Percentiles rank a stretch among this genome's conserved stretches.
These are phyloP conservation scores for Amanita thiersii DNA, from an alignment of 768 basidiomycete species.

Conservation along the genomic window DNA sequence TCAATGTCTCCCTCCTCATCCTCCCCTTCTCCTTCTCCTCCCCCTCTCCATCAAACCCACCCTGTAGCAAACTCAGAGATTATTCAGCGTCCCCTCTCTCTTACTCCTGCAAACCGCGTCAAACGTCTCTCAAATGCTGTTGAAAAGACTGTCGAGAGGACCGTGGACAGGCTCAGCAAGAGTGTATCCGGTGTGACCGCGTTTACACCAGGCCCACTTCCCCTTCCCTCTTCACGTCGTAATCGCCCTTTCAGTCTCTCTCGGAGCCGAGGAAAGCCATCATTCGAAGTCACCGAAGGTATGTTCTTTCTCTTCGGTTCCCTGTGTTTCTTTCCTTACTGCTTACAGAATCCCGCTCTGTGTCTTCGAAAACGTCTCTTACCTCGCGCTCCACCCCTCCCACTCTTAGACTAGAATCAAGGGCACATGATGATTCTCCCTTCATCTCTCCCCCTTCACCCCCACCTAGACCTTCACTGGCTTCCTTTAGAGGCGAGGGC, in stretches of 20 bases:
- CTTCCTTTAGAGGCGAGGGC: conserved; percentile 56
- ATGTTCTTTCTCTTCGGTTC: conserved; percentile 7
- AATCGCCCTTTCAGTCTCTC: conserved; percentile 50
- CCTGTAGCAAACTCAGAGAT: not conserved
- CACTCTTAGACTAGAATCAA: conserved; percentile 9
- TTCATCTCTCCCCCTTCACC: conserved; percentile 76
- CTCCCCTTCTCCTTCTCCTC: not conserved
- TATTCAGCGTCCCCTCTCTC: conserved; percentile 10
- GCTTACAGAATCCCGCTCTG: too few relatives aligned
- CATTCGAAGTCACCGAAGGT: conserved; percentile 25
- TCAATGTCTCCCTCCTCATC: not conserved
- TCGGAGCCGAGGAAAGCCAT: conserved; percentile 42
- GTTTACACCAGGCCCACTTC: conserved; percentile 18
- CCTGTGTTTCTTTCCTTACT: too few relatives aligned
- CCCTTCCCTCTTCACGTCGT: conserved; percentile 27
- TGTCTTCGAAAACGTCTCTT: too few relatives aligned
- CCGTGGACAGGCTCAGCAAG: conserved; percentile 57
- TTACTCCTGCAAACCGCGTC: conserved; percentile 30
- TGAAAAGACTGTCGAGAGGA: conserved; percentile 40
- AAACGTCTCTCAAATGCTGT: conserved; percentile 44
- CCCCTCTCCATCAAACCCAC: not conserved
- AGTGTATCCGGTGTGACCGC: conserved; percentile 40
- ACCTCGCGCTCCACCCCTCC: conserved; percentile 19
- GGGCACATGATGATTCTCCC: conserved; percentile 29
- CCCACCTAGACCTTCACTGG: conserved; percentile 37